Base-by-base conservation (phyloP, 495 filamentous ascomycete species). In the Penicillium chermesinum region DNA sequence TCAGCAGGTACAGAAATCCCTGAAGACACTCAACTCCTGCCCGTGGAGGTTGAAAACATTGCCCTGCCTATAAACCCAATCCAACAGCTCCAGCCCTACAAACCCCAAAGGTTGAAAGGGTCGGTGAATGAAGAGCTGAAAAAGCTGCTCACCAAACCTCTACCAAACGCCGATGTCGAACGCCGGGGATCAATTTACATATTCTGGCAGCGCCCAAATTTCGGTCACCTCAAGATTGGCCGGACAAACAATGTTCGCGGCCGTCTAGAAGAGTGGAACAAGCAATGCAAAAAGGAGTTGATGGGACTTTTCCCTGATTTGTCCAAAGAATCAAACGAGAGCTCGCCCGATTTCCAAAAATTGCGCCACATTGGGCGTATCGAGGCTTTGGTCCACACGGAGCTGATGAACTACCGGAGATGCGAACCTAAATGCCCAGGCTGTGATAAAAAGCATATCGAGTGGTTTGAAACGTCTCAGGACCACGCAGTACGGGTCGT, bases 151-250 rank as follows among this genome's bases (percentile, higher is more conserved):
- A 30, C 30, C 33, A 36, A 19, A 19, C 41, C 52, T 21, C 48
- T 55, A 1, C 18, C 12, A 22, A n/a, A 7, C 27, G 36, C 16
- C 2, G 52, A 55, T 36, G 16, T 52, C 25, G 32, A 46, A 40
- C 19, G 46, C 22, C 41, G 19, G 22, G 55, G 55, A 33, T 47
- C 33, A 18, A 40, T 58, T 9, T 58, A 58, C 44, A 47, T 55
- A 1, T 58, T 55, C 47, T 55, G 47, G 47, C 44, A 50, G 18
- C 42, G 21, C 6, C 38, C 43, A 25, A 58, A 58, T n/a, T 58
- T 58, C 38, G 55, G 52, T 19, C 43, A 47, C 17, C 16, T 55
- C 22, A 55, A 55, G 32, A 58, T 58, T 17, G 55, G 55, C 7
- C 25, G 38, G n/a, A 47, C 55, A 1, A 3, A 3, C 13, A 34